Base-by-base conservation (phyloP, 2,329 filamentous ascomycete genomes). In the Xylaria hypoxylon region DNA sequence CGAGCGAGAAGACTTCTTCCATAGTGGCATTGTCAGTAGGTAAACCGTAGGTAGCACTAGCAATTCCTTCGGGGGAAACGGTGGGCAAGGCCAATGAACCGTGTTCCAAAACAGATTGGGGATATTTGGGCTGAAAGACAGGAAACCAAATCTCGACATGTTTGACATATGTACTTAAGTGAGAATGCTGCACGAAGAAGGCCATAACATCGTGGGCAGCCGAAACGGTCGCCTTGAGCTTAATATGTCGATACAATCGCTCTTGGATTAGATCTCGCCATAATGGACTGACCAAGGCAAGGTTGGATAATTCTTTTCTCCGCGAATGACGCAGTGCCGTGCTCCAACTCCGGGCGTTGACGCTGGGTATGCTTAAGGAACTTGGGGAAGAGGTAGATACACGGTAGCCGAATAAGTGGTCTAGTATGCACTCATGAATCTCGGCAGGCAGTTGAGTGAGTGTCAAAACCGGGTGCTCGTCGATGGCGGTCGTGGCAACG, bases 91-190 rank as follows among this genome's bases (percentile, higher is more conserved):
- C 78, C 57, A 83, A 79, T 62, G 77, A 74, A 0, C 80, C 81
- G 45, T 81, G 80, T 17, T 82, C 81, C 22, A 81, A 70, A 3
- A 80, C 78, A 45, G 80, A 73, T 5, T 83, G 79, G 10, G 81
- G 79, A 64, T 83, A 81, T 62, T 84, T 85, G 22, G 86, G 87
- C 70, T 89, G 85, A 72, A 91, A 93, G 45, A 93, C 90, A 2
- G 91, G 91, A 68, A 93, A 91, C 90, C 91, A 93, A 47, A 93
- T 84, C 78, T 93, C 91, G 65, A 93, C 85, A 73, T 93, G 91
- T 70, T 88, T 89, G 66, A 93, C 87, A 71, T 92, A 88, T 8
- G 79, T 72, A 22, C 86, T 84, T 5, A 93, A 84, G 72, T 91
- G 86, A 31, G 84, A 80, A 65, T 89, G 84, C 10, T 78, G 70